phyloP scores from a whole-genome alignment of 2,329 filamentous ascomycete genomes.

The Bipolaris gigantea region DNA sequence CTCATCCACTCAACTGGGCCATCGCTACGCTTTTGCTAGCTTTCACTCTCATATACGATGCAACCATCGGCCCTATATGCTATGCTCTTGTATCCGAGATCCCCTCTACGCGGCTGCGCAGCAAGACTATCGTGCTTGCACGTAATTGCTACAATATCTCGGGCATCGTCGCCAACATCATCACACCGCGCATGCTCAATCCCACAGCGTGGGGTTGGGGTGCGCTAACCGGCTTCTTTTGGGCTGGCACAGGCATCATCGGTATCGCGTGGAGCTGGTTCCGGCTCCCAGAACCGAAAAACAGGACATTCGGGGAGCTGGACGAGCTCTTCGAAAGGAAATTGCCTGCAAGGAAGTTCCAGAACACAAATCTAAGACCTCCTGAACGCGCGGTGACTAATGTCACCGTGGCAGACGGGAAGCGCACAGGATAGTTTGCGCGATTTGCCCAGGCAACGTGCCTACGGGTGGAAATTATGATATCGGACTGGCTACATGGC shows the following conservation, averaged over 20 bases:
- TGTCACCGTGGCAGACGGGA: too few relatives aligned
- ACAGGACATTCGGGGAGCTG: conserved; percentile 78
- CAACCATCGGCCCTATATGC: conserved; percentile 44
- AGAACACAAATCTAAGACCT: background rate
- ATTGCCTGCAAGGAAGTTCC: conserved; percentile 23
- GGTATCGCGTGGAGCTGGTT: conserved; percentile 78
- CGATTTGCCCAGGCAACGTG: too few relatives aligned
- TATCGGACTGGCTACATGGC: too few relatives aligned
- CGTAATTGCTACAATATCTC: conserved; percentile 75
- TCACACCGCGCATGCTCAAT: conserved; percentile 61
- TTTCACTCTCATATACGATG: conserved; percentile 17
- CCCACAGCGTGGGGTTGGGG: conserved; percentile 74
- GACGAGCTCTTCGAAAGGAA: conserved; percentile 73
- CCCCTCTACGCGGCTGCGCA: conserved; percentile 76
- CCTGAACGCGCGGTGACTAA: too few relatives aligned
- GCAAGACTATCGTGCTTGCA: conserved; percentile 84
- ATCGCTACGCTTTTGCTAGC: conserved; percentile 15
- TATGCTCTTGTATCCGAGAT: conserved; percentile 78
- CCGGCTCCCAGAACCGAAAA: conserved; percentile 74
- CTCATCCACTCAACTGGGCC: background rate
- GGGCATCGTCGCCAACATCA: conserved; percentile 76
- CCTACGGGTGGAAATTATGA: too few relatives aligned
- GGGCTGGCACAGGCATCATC: conserved; percentile 73
- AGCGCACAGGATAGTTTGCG: too few relatives aligned
- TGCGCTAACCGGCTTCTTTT: conserved; percentile 83